phyloP scores from a whole-genome alignment of 495 filamentous ascomycete species.

The Trichoderma erinaceum region DNA sequence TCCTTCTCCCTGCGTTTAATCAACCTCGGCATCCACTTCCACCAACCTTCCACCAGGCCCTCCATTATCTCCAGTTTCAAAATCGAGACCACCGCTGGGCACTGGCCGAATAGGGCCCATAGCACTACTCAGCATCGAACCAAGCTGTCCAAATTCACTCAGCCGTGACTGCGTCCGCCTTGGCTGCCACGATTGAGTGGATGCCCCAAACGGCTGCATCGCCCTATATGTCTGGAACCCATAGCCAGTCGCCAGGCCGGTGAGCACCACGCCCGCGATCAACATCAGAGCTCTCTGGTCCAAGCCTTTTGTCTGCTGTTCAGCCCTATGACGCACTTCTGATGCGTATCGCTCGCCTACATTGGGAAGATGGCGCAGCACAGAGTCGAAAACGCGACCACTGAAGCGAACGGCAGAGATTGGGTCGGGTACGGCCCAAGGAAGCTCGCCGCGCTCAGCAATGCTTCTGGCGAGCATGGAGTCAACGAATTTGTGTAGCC shows the following conservation, averaged over 20 bases:
- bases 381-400: constrained; percentile 28
- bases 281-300: constrained; percentile 18
- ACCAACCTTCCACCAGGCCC: not conserved
- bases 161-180: constrained; percentile 20
- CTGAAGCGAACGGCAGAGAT: constrained; percentile 21
- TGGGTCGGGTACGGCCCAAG: constrained; percentile 11
- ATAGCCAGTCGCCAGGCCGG: constrained; percentile 21
- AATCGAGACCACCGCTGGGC: not conserved
- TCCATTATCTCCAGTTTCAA: not conserved
- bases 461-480: constrained; percentile 39
- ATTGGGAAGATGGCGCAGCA: constrained; percentile 25
- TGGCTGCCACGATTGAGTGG: constrained; percentile 30
- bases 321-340: constrained; percentile 11
- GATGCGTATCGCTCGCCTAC: constrained; percentile 19
- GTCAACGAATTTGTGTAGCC: constrained; percentile 49
- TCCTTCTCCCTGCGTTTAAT: not conserved
- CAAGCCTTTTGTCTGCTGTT: constrained; percentile 2
- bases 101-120: not conserved
- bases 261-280: constrained; percentile 22
- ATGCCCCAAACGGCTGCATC: constrained; percentile 29
- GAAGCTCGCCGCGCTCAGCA: constrained; percentile 24
- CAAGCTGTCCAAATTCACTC: constrained; percentile 30
- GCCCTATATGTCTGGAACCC: constrained; percentile 22
- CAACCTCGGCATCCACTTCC: constrained; percentile 15
- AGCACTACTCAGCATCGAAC: constrained; percentile 27